phyloP scores from a whole-genome alignment of 2,329 filamentous ascomycete species.

The Atkinsonella hypoxylon region DNA sequence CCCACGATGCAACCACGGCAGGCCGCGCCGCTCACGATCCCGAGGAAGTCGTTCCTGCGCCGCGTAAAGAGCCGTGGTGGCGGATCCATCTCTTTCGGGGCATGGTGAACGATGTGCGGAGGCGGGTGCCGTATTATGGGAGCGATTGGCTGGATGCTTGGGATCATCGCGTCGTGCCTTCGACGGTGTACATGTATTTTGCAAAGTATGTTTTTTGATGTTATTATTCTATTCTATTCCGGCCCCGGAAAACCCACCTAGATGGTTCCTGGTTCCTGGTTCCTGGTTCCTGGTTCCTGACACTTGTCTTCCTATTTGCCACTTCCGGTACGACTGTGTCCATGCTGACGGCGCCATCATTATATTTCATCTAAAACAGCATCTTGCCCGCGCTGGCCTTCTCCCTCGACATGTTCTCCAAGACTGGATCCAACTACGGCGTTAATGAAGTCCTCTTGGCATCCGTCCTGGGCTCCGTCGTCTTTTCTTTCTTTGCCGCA shows the following conservation, averaged over 20 bases:
- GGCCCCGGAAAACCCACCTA: not conserved
- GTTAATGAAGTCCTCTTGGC: conserved; percentile 86
- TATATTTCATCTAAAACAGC: conserved; percentile 30
- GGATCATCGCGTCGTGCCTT: conserved; percentile 81
- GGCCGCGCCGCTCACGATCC: not conserved
- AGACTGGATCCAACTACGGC: conserved; percentile 72
- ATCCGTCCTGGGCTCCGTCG: conserved; percentile 69
- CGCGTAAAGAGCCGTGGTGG: conserved; percentile 46
- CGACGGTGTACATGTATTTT: conserved; percentile 90
- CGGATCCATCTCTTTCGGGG: conserved; percentile 63
- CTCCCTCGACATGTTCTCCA: conserved; percentile 86
- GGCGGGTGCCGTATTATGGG: conserved; percentile 63
- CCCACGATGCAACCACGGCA: not conserved
- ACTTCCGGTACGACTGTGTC: too few relatives aligned
- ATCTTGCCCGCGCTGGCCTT: conserved; percentile 81
- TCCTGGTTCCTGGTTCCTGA: not conserved
- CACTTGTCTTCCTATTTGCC: too few relatives aligned
- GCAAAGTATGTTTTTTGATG: conserved; percentile 52
- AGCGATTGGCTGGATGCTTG: conserved; percentile 81
- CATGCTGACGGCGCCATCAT: too few relatives aligned
- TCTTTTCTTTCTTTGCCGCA: conserved; percentile 68
- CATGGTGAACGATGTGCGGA: conserved; percentile 66
- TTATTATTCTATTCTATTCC: not conserved
- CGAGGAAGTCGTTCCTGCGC: not conserved
- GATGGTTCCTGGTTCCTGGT: not conserved